Percentiles rank a stretch among this genome's conserved stretches.
Conservation (phyloP, 202 grass and related monocot species). For the Panicum hallii region DNA sequence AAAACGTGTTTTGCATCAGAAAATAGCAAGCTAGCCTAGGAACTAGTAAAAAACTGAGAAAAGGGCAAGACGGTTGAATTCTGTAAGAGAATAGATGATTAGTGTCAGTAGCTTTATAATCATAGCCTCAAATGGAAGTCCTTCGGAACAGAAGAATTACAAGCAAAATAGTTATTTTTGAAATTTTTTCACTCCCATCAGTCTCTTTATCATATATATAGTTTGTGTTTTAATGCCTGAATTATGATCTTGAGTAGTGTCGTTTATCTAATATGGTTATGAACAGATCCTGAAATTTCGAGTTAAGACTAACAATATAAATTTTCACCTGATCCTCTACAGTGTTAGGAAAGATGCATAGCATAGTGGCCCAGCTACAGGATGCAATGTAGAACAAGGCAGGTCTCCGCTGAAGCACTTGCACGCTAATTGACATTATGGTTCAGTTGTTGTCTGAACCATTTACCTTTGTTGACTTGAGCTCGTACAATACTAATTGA, state of each 20-base stretch:
- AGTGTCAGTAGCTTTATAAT: neutral
- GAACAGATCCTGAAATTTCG: neutral
- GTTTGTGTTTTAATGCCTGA: neutral
- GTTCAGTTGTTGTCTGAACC: constrained; percentile 4
- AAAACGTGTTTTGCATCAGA: constrained; percentile 7
- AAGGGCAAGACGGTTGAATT: neutral
- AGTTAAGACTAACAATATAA: neutral
- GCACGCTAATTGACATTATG: neutral
- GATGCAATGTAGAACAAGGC: constrained; percentile 4
- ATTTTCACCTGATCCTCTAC: neutral
- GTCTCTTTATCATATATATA: neutral
- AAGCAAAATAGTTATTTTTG: neutral
- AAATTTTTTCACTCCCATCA: neutral
- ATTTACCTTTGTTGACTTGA: constrained; percentile 1
- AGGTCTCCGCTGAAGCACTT: neutral
- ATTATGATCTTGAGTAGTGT: neutral
- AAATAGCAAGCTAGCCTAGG: constrained; percentile 4
- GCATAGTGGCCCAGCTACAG: neutral
- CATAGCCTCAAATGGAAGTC: neutral
- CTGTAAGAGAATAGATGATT: too few relatives aligned
- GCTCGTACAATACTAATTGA: neutral
- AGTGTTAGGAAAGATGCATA: constrained; percentile 12
- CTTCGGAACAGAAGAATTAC: constrained; percentile 1
- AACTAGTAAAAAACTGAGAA: constrained; percentile 6
- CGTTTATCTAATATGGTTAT: neutral